A percentile compares a stretch with the other conserved stretches of the same genome.
These are phyloP conservation scores for Globisporangium barbulae DNA, from an alignment of 352 stramenopile genomes.

Conservation along the genomic window DNA sequence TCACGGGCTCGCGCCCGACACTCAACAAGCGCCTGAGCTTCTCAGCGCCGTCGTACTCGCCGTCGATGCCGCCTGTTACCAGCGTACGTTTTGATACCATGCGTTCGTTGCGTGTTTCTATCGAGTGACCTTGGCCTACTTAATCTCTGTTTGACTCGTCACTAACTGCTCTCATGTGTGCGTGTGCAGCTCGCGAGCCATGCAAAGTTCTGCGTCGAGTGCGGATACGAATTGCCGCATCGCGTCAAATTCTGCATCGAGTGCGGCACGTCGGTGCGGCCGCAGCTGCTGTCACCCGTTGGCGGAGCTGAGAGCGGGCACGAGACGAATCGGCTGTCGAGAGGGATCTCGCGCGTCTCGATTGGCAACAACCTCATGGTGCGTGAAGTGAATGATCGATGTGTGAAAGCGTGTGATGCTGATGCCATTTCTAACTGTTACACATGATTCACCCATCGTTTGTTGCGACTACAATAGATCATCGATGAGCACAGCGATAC, in stretches of 20 bases:
- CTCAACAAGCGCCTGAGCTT: slow-evolving; percentile 66
- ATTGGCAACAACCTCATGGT: slow-evolving; percentile 48
- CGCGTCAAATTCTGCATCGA: slow-evolving; percentile 88
- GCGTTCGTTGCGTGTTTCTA: background rate
- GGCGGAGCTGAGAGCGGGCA: slow-evolving; percentile 19
- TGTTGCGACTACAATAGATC: slow-evolving; percentile 23
- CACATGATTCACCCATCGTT: background rate
- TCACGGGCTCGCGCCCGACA: slow-evolving; percentile 41
- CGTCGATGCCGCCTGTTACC: slow-evolving; percentile 34
- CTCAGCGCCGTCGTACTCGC: slow-evolving; percentile 37
- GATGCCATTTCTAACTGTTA: background rate
- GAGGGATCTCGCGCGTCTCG: slow-evolving; percentile 41
- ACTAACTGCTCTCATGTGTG: slow-evolving; percentile 17
- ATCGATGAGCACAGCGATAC: slow-evolving; percentile 73
- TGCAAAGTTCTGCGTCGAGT: slow-evolving; percentile 85
- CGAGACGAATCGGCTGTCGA: slow-evolving; percentile 26
- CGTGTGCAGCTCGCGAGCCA: slow-evolving; percentile 44
- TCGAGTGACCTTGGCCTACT: background rate
- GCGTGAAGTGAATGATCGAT: background rate
- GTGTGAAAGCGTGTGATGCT: background rate
- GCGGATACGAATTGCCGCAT: slow-evolving; percentile 70
- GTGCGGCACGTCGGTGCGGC: slow-evolving; percentile 64
- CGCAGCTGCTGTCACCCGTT: slow-evolving; percentile 51
- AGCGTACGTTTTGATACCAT: slow-evolving; percentile 33
- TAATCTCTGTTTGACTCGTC: background rate